phyloP scores from a whole-genome alignment of 2,329 filamentous ascomycete genomes.

The Colletotrichum destructivum region DNA sequence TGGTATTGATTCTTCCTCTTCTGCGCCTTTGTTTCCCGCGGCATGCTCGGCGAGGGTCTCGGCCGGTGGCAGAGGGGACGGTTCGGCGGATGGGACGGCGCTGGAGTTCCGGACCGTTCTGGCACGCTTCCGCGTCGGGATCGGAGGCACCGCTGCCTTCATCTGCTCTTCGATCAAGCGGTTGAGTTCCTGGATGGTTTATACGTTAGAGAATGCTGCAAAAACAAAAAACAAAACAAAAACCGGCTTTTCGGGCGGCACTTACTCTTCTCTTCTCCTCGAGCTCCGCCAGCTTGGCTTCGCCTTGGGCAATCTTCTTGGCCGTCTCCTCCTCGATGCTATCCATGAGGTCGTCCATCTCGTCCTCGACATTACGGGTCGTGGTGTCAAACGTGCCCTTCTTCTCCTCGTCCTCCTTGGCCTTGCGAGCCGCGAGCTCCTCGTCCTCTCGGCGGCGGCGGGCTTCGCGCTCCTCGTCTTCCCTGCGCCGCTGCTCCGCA shows the following conservation, averaged over 20 bases:
- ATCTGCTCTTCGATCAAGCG: slow-evolving; percentile 60
- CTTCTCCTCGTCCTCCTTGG: slow-evolving; percentile 51
- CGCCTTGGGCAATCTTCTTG: slow-evolving; percentile 50
- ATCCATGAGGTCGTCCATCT: slow-evolving; percentile 54
- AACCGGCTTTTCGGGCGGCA: neutral
- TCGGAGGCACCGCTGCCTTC: slow-evolving; percentile 50
- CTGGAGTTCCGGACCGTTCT: slow-evolving; percentile 25
- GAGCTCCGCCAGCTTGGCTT: slow-evolving; percentile 51
- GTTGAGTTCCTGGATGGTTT: slow-evolving; percentile 56
- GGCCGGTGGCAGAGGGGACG: slow-evolving; percentile 21
- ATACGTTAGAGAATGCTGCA: slow-evolving; percentile 15
- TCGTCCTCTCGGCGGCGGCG: slow-evolving; percentile 56
- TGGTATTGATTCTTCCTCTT: slow-evolving; percentile 1
- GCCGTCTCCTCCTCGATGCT: slow-evolving; percentile 52
- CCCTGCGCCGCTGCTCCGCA: slow-evolving; percentile 53
- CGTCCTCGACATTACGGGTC: slow-evolving; percentile 52
- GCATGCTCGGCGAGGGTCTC: neutral
- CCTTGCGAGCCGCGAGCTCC: slow-evolving; percentile 47
- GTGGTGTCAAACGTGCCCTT: slow-evolving; percentile 50
- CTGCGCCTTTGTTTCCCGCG: neutral
- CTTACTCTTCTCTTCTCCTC: slow-evolving; percentile 53
- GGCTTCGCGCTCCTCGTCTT: slow-evolving; percentile 59
- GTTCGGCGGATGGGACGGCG: slow-evolving; percentile 15
- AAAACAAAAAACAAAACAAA: neutral
- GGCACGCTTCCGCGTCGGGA: slow-evolving; percentile 45